Evolutionary conservation across 2,329 filamentous ascomycete genomes (phyloP).

Genomic region (Talaromyces albobiverticillius): DNA sequence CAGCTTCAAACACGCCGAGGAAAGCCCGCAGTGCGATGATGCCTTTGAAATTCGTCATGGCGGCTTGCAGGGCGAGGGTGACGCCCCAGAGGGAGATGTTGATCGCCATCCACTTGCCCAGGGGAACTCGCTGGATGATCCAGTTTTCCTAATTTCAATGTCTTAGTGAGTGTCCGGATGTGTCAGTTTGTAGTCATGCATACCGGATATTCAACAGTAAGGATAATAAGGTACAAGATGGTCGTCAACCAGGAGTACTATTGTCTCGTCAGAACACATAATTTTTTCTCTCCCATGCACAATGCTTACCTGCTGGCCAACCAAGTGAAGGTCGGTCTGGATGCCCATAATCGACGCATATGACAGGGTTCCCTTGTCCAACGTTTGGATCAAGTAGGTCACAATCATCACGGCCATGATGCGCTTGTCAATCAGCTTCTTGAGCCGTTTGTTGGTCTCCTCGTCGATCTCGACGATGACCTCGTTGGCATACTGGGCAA

Average conservation of each 20-base stretch:
- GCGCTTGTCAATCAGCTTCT: conserved; percentile 16
- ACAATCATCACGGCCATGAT: conserved; percentile 16
- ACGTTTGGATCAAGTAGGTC: conserved; percentile 13
- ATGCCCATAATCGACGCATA: conserved; percentile 18
- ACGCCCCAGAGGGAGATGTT: conserved; percentile 64
- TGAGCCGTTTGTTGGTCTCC: conserved; percentile 16
- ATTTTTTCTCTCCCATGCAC: neutral
- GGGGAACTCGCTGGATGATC: conserved; percentile 60
- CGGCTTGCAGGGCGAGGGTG: conserved; percentile 61
- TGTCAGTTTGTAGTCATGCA: conserved; percentile 5
- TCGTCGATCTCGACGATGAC: conserved; percentile 26
- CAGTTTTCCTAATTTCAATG: conserved; percentile 40
- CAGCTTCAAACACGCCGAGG: conserved; percentile 65
- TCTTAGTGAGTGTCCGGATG: conserved; percentile 1
- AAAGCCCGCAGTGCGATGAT: conserved; percentile 65
- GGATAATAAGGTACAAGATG: conserved; percentile 45
- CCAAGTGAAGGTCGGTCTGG: conserved; percentile 3
- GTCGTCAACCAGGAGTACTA: conserved; percentile 53
- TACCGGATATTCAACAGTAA: conserved; percentile 25
- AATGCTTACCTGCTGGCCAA: neutral
- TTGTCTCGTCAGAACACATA: conserved; percentile 28
- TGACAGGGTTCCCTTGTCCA: conserved; percentile 15
- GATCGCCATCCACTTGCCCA: conserved; percentile 64
- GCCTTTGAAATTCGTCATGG: conserved; percentile 57
- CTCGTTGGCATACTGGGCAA: conserved; percentile 65